Evolutionary conservation across 257 asterid species (phyloP), one percentile per base, ranked within the genome.

Genomic region (Cinchona pubescens): DNA sequence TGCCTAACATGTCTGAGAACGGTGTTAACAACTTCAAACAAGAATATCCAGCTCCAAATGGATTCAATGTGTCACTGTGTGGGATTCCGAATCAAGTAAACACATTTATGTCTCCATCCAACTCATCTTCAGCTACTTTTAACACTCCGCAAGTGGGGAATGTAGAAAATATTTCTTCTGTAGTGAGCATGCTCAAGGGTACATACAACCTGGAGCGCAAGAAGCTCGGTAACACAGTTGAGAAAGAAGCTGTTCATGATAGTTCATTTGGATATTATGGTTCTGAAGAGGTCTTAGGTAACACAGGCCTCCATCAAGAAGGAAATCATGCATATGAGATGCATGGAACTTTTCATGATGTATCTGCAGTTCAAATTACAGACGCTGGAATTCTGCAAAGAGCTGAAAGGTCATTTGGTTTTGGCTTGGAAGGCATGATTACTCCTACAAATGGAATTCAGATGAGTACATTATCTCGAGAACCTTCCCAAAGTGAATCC

Each of bases 161-260:
- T 5, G 74, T 11, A 14, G 96, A 92, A 73, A 87, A 89, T 71
- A 87, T 92, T 46, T 90, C 97, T 14, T 92, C 96, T 3, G 91
- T 92, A 3, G 96, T 92, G 81, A 89, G 87, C 96, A 90, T 90
- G 97, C 90, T 92, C 25, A 92, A 92, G 90, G 94, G 96, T 55
- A 89, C 97, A 1, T n/a, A n/a, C n/a, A n/a, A n/a, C n/a, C 75
- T 92, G 63, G 88, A 84, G 74, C 73, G 84, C 45, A 84, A 84
- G 74, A 84, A 82, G 75, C 79, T 79, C 0, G 56, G 64, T 29
- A 76, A 78, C 71, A 59, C 69, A 5, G 61, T 42, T 40, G 78
- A 68, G 2, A 81, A 79, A 37, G 92, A 84, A 79, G 76, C 86
- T 48, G 34, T 78, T 48, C 81, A 78, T 35, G 91, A 80, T 37